Base-by-base conservation (phyloP, 2,329 filamentous ascomycete genomes). In the Talaromyces albobiverticillius region DNA sequence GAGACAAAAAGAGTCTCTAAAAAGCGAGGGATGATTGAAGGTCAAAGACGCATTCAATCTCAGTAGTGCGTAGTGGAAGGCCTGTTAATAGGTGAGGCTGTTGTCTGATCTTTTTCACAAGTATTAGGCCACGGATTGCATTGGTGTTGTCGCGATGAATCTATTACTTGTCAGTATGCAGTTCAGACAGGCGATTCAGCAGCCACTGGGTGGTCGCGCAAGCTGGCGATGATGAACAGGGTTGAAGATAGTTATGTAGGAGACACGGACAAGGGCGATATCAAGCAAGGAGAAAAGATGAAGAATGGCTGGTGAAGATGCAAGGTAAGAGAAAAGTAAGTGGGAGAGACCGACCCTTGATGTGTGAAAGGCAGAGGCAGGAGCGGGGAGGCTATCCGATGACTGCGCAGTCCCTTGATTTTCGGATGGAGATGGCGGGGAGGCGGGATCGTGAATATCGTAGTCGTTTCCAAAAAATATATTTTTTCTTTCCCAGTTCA, bases 1-100 rank as follows among this genome's bases (percentile, higher is more conserved):
- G 53, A 73, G 71, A 75, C 70, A 73, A 69, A 75, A 73, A 69
- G 69, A 76, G 66, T 64, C 65, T 68, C 65, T 67, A 61, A 60
- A 57, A 60, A 61, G 61, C 57, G 60, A 59, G 59, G 13, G 59
- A 58, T 53, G 60, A 65, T 61, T 60, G 58, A 54, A 55, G 59
- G 63, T 70, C 67, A 65, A 70, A 67, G 67, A 64, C 71, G 61
- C 67, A 67, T 66, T 57, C 65, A 70, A 20, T 36, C 31, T 46
- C 36, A 40, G 36, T 40, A 11, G 36, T 13, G 36, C 36, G 36
- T 40, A 22, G 16, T 40, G 16, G 36, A 16, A 40, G 20, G 20
- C 18, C 36, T 20, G 36, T 40, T 20, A 3, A 8, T 13, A 20
- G n/a, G 16, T 18, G 11, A n/a, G n/a, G 36, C 36, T 22, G 8